A percentile compares a stretch with the other conserved stretches of the same genome.
Conservation (phyloP, 495 filamentous ascomycete genomes). For the Penicillium longicatenatum region DNA sequence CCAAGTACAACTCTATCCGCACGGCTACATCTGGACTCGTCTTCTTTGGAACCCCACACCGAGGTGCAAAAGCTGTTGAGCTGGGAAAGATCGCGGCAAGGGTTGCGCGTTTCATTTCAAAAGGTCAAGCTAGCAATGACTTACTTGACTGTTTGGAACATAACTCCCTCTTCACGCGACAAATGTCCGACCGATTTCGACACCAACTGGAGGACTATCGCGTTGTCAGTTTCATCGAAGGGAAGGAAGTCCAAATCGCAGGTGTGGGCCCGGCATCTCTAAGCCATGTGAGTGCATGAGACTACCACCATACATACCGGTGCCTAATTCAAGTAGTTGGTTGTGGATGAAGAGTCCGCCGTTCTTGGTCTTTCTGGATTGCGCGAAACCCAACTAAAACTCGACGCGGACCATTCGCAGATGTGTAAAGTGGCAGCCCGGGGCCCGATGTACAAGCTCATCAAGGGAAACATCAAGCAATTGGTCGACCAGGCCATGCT, state of each 20-base stretch:
- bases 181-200: slow-evolving; percentile 41
- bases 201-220: slow-evolving; percentile 43
- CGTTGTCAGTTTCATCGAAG: slow-evolving; percentile 47
- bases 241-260: slow-evolving; percentile 38
- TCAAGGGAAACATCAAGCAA: slow-evolving; percentile 43
- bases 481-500: slow-evolving; percentile 38
- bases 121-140: slow-evolving; percentile 39
- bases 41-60: slow-evolving; percentile 51
- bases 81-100: slow-evolving; percentile 42
- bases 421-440: slow-evolving; percentile 41
- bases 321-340: slow-evolving; percentile 23
- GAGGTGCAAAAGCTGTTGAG: slow-evolving; percentile 42
- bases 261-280: slow-evolving; percentile 35
- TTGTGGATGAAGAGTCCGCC: slow-evolving; percentile 44
- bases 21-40: slow-evolving; percentile 43
- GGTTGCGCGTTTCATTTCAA: slow-evolving; percentile 36
- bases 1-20: slow-evolving; percentile 41
- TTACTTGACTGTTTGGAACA: slow-evolving; percentile 39
- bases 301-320: neutral
- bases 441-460: slow-evolving; percentile 41
- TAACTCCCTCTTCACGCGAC: slow-evolving; percentile 43
- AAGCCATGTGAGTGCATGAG: slow-evolving; percentile 31
- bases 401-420: slow-evolving; percentile 42
- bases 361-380: slow-evolving; percentile 39
- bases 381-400: slow-evolving; percentile 42